These are phyloP conservation scores for Pascua guehoae DNA, from an alignment of 1,284 basidiomycete species.

Conservation along the genomic window DNA sequence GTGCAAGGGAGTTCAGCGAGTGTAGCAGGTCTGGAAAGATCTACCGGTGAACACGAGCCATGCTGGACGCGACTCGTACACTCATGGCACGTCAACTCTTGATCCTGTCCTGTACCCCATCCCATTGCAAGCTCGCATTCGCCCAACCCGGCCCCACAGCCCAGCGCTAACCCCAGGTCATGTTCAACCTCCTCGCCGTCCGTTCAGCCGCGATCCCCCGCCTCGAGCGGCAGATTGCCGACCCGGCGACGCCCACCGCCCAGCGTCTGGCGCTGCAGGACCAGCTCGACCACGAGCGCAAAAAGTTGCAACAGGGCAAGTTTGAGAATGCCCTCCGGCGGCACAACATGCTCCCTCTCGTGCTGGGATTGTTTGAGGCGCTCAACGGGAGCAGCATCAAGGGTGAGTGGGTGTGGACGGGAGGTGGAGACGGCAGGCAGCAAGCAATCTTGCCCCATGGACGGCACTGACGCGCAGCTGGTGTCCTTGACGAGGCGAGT, in stretches of 20 bases:
- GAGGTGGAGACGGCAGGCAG: no score
- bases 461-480: conserved; percentile 2
- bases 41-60: no score
- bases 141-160: no score
- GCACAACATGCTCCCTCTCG: conserved; percentile 39
- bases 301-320: conserved; percentile 69
- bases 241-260: conserved; percentile 53
- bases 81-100: no score
- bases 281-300: conserved; percentile 67
- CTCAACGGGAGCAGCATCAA: conserved; percentile 33
- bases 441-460: neutral
- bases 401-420: conserved; percentile 18
- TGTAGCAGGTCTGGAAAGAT: no score
- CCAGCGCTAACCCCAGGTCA: conserved; percentile 56
- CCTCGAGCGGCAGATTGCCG: conserved; percentile 59
- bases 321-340: conserved; percentile 59
- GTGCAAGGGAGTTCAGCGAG: no score
- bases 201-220: conserved; percentile 70
- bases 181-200: conserved; percentile 84
- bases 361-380: conserved; percentile 38
- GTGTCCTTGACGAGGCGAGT: conserved; percentile 20
- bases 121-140: no score
- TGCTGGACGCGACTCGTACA: no score
- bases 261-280: conserved; percentile 56
- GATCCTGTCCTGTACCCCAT: no score